Percentiles rank a stretch among this genome's conserved stretches.
These are phyloP conservation scores for Metschnikowia koreensis DNA, from an alignment of 805 yeast genomes.

Conservation along the genomic window DNA sequence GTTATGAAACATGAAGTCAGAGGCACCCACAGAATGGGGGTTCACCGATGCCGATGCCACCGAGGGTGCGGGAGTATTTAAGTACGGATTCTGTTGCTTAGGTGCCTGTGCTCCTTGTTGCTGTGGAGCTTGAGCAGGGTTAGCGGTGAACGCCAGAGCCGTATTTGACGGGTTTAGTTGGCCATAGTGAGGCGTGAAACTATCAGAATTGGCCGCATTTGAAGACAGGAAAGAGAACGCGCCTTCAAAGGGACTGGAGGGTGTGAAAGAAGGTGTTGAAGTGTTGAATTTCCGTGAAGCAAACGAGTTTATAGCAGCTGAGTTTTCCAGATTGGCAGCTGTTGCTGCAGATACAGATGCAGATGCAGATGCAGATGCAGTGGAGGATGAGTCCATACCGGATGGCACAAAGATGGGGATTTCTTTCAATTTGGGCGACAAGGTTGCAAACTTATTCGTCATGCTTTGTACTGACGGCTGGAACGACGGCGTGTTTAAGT, in stretches of 20 bases:
- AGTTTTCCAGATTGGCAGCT: constrained; percentile 5
- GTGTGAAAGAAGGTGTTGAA: constrained; percentile 42
- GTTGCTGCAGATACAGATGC: not conserved
- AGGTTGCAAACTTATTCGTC: constrained; percentile 40
- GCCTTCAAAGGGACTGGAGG: constrained; percentile 21
- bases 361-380: not conserved
- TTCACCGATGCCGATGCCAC: constrained; percentile 9
- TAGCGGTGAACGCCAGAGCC: constrained; percentile 4
- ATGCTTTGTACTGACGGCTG: constrained; percentile 36
- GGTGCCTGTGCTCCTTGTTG: constrained; percentile 13
- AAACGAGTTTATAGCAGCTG: constrained; percentile 6
- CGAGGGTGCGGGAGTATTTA: constrained; percentile 13
- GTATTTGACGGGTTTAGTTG: constrained; percentile 17
- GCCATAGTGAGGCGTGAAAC: constrained; percentile 4
- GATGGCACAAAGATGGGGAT: constrained; percentile 51
- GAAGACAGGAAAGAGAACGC: constrained; percentile 7
- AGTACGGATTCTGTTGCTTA: constrained; percentile 25
- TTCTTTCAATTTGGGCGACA: constrained; percentile 49
- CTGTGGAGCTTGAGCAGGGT: constrained; percentile 11
- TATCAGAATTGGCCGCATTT: constrained; percentile 7
- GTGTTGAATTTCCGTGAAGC: constrained; percentile 31
- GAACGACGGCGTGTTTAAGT: constrained; percentile 43
- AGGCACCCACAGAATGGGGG: constrained; percentile 7
- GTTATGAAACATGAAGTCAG: constrained; percentile 17
- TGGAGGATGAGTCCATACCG: constrained; percentile 18